Evolutionary conservation across 2,329 filamentous ascomycete species (phyloP).

Genomic region (Arthrobotrys musiformis): DNA sequence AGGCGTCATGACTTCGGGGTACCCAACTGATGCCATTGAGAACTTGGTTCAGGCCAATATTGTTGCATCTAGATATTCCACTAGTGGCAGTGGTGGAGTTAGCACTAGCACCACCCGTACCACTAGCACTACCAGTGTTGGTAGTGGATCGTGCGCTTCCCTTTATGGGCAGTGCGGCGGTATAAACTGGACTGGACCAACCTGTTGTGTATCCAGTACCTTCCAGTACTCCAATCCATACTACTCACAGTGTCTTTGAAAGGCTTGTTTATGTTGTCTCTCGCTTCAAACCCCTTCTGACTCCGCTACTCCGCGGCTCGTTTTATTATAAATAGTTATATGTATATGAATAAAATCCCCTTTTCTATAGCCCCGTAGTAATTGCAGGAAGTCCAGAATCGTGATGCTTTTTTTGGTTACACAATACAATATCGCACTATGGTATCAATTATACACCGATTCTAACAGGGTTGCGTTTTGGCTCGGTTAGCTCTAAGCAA

Average conservation of each 20-base stretch:
- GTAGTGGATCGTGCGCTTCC: slow-evolving; percentile 57
- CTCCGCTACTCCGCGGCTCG: too few species aligned
- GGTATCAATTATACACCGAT: too few species aligned
- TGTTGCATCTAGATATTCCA: slow-evolving; percentile 70
- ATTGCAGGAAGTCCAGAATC: too few species aligned
- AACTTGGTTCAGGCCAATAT: slow-evolving; percentile 71
- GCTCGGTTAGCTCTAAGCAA: too few species aligned
- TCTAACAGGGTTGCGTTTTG: too few species aligned
- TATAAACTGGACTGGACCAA: slow-evolving; percentile 60
- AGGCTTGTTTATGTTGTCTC: too few species aligned
- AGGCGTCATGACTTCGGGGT: slow-evolving; percentile 73
- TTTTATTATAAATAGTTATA: too few species aligned
- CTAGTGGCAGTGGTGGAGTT: slow-evolving; percentile 14
- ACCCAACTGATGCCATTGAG: slow-evolving; percentile 71
- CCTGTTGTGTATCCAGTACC: slow-evolving; percentile 61
- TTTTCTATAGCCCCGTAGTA: too few species aligned
- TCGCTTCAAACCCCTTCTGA: too few species aligned
- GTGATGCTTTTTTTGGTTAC: too few species aligned
- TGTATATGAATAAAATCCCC: too few species aligned
- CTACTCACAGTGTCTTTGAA: slow-evolving; percentile 57
- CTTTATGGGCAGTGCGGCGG: slow-evolving; percentile 62
- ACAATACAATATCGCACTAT: too few species aligned
- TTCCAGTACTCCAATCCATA: slow-evolving; percentile 61
- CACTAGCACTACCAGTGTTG: not conserved
- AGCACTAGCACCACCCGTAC: not conserved